Evolutionary conservation across 768 basidiomycete species (phyloP).

Genomic region (Leccinum aurantiacum): DNA sequence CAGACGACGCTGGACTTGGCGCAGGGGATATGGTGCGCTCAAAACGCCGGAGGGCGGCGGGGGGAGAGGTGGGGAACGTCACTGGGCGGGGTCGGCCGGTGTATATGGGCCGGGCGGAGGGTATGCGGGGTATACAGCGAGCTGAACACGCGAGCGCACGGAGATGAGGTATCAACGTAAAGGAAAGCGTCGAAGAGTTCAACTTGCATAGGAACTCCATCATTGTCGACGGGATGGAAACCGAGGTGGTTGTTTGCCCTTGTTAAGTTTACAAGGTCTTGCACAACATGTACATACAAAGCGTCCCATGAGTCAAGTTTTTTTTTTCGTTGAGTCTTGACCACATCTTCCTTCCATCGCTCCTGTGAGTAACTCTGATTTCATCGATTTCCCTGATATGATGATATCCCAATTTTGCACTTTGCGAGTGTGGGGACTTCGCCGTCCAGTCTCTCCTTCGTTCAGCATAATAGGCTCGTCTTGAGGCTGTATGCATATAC

Average conservation of each 20-base stretch:
- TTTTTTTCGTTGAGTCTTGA: neutral
- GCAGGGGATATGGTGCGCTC: neutral
- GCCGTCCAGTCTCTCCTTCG: slow-evolving; percentile 35
- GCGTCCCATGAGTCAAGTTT: neutral
- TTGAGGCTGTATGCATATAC: slow-evolving; percentile 36
- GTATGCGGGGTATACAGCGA: slow-evolving; percentile 4
- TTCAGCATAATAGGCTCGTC: slow-evolving; percentile 35
- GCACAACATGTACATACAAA: slow-evolving; percentile 26
- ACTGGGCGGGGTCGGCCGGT: neutral
- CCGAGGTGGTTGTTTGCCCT: slow-evolving; percentile 28
- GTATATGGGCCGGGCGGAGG: slow-evolving; percentile 9
- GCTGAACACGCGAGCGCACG: slow-evolving; percentile 6
- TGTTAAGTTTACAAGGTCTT: slow-evolving; percentile 24
- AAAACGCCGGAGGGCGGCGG: slow-evolving; percentile 18
- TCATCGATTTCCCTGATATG: slow-evolving; percentile 12
- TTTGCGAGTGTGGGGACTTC: slow-evolving; percentile 34
- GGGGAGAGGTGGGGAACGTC: slow-evolving; percentile 6
- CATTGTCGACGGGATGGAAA: neutral
- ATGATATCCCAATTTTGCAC: slow-evolving; percentile 32
- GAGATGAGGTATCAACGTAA: neutral
- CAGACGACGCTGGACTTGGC: neutral
- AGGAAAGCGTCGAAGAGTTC: neutral
- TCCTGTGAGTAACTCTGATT: slow-evolving; percentile 15
- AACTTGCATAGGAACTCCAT: slow-evolving; percentile 15
- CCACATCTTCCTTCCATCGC: neutral